These are phyloP conservation scores for Calocera cornea DNA, from an alignment of 768 basidiomycete genomes.

Conservation along the genomic window DNA sequence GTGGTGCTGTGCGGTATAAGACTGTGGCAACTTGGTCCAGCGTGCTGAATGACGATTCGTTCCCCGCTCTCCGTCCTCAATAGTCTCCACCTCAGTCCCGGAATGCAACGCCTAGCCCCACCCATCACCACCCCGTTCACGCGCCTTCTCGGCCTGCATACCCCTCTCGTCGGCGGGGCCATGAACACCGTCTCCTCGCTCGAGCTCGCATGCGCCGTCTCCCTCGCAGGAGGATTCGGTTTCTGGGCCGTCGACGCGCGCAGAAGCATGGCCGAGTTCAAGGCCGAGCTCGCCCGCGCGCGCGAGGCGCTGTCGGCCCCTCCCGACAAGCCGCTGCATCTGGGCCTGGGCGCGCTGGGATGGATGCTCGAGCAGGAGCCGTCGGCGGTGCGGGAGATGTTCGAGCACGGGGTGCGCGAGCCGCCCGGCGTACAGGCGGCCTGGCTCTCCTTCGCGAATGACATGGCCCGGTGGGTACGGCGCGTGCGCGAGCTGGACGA, in stretches of 20 bases:
- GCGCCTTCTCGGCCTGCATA: slow-evolving; percentile 40
- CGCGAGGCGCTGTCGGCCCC: slow-evolving; percentile 28
- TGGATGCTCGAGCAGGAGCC: slow-evolving; percentile 50
- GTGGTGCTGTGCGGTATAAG: no score
- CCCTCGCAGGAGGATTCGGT: slow-evolving; percentile 59
- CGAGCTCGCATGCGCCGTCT: slow-evolving; percentile 44
- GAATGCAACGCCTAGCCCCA: slow-evolving; percentile 20
- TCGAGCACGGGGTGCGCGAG: slow-evolving; percentile 37
- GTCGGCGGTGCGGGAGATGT: slow-evolving; percentile 26
- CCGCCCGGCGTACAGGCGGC: slow-evolving; percentile 42
- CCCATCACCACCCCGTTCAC: slow-evolving; percentile 37
- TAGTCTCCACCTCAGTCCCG: no score
- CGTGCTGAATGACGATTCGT: no score
- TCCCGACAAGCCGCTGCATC: slow-evolving; percentile 28
- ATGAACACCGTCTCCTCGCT: slow-evolving; percentile 64
- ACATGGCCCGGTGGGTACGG: slow-evolving; percentile 45
- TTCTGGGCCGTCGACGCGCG: slow-evolving; percentile 46
- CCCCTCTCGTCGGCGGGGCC: slow-evolving; percentile 49
- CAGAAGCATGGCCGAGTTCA: slow-evolving; percentile 29
- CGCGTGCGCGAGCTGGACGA: slow-evolving; percentile 44
- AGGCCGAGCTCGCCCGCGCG: slow-evolving; percentile 40
- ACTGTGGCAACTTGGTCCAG: no score
- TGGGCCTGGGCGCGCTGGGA: slow-evolving; percentile 60
- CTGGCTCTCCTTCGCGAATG: slow-evolving; percentile 61
- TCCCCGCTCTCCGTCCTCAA: background rate